These are phyloP conservation scores for Podaxis sp. DNA, from an alignment of 768 basidiomycete species.

Conservation along the genomic window DNA sequence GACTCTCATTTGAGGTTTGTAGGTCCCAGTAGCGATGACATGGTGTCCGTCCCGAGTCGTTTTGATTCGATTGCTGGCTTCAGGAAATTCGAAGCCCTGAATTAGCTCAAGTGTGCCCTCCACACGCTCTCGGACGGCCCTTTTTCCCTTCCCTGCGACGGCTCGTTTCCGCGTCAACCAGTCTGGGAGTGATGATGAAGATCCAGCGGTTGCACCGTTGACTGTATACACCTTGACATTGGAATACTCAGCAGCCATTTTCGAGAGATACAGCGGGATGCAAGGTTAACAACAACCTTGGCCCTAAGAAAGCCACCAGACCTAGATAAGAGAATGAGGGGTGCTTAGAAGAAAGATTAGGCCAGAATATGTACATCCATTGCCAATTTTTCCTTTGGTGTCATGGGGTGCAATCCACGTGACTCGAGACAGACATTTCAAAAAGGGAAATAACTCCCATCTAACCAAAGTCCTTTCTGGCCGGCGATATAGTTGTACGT, in stretches of 20 bases:
- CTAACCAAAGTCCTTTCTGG: too few species aligned
- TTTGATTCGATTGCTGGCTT: conserved; percentile 90
- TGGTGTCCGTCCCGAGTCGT: conserved; percentile 91
- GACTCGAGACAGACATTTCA: neutral
- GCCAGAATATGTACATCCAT: too few species aligned
- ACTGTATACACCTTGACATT: conserved; percentile 90
- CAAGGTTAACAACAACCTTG: neutral
- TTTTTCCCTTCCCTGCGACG: conserved; percentile 65
- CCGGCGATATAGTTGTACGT: too few species aligned
- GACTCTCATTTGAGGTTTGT: conserved; percentile 96
- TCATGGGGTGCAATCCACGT: neutral
- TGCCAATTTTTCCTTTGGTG: too few species aligned
- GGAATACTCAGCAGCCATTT: conserved; percentile 26
- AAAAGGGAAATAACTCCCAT: too few species aligned
- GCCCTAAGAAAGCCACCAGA: neutral
- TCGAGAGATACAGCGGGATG: neutral
- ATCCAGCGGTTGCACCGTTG: conserved; percentile 86
- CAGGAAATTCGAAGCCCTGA: conserved; percentile 96
- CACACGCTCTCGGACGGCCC: conserved; percentile 66
- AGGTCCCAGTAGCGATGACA: conserved; percentile 92
- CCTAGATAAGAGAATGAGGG: neutral
- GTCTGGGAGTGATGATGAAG: conserved; percentile 90
- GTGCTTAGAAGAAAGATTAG: neutral
- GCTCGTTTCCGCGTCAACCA: conserved; percentile 83
- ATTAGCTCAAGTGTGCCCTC: conserved; percentile 89